Conservation (phyloP, 768 basidiomycete species). For the Lyophyllum atratum region DNA sequence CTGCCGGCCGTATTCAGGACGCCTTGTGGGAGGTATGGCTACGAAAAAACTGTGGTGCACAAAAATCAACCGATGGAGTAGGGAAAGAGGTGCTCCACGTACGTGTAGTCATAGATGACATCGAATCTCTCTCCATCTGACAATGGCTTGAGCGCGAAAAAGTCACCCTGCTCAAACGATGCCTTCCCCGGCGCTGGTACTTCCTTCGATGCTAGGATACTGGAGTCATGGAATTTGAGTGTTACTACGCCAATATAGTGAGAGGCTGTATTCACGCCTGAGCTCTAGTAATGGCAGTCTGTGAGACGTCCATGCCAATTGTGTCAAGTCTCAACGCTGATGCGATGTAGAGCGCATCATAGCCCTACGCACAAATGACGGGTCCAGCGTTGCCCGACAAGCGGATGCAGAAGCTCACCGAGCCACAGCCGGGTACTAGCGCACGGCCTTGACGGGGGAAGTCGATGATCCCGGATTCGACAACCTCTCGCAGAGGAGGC, state of each 20-base stretch:
- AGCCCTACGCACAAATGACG: conserved; percentile 44
- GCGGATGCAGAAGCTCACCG: conserved; percentile 23
- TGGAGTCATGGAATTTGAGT: neutral
- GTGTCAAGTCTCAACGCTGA: conserved; percentile 46
- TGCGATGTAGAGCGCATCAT: conserved; percentile 61
- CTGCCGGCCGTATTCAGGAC: conserved; percentile 58
- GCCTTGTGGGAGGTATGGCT: conserved; percentile 58
- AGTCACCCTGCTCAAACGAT: conserved; percentile 47
- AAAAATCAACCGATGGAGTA: neutral
- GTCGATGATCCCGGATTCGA: conserved; percentile 45
- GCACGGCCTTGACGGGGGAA: conserved; percentile 42
- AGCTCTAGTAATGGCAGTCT: conserved; percentile 52
- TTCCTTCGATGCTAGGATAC: conserved; percentile 5
- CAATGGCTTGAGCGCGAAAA: conserved; percentile 47
- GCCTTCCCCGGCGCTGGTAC: conserved; percentile 30
- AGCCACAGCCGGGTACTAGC: conserved; percentile 51
- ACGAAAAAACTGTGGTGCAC: conserved; percentile 65
- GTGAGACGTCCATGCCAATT: conserved; percentile 57
- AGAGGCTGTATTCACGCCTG: conserved; percentile 29
- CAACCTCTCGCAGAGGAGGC: conserved; percentile 53
- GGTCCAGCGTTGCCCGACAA: neutral
- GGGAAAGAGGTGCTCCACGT: conserved; percentile 13
- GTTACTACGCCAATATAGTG: neutral
- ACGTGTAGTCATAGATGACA: conserved; percentile 71
- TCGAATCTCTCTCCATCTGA: conserved; percentile 45